Percentiles rank a stretch among this genome's conserved stretches.
Conservation (phyloP, 345 rosid species). For the Arabis alpina region DNA sequence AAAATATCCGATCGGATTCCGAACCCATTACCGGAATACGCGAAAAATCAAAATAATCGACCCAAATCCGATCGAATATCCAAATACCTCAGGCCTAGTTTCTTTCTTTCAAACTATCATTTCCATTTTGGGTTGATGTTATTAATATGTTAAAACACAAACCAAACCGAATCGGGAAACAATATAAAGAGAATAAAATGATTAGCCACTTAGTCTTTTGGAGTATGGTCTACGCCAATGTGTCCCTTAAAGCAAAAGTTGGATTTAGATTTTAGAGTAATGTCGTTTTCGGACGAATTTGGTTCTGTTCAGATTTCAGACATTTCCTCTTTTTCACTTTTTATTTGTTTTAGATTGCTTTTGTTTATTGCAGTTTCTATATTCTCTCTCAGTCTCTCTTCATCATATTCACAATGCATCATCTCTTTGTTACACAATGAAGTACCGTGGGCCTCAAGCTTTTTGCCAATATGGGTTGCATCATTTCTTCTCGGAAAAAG, state of each 20-base stretch:
- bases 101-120: no score
- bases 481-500: slow-evolving; percentile 25
- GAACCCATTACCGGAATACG: no score
- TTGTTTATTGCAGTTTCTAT: slow-evolving; percentile 30
- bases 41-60: no score
- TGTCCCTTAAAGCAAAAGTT: slow-evolving; percentile 21
- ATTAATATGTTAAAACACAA: no score
- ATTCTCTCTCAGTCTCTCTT: slow-evolving; percentile 23
- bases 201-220: slow-evolving; percentile 25
- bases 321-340: neutral
- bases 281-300: slow-evolving; percentile 42
- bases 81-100: no score
- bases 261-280: slow-evolving; percentile 1
- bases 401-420: slow-evolving; percentile 29
- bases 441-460: slow-evolving; percentile 30
- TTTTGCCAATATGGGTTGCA: slow-evolving; percentile 35
- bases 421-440: neutral
- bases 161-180: slow-evolving; percentile 1
- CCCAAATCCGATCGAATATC: no score
- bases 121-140: no score
- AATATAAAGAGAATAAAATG: slow-evolving; percentile 22
- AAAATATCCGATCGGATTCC: no score
- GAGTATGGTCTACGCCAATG: slow-evolving; percentile 7
- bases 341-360: slow-evolving; percentile 17
- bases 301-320: slow-evolving; percentile 32